Evolutionary conservation across 2,329 filamentous ascomycete species (phyloP), one percentile per base, ranked within the genome.

Genomic region (Daldinia sp.): DNA sequence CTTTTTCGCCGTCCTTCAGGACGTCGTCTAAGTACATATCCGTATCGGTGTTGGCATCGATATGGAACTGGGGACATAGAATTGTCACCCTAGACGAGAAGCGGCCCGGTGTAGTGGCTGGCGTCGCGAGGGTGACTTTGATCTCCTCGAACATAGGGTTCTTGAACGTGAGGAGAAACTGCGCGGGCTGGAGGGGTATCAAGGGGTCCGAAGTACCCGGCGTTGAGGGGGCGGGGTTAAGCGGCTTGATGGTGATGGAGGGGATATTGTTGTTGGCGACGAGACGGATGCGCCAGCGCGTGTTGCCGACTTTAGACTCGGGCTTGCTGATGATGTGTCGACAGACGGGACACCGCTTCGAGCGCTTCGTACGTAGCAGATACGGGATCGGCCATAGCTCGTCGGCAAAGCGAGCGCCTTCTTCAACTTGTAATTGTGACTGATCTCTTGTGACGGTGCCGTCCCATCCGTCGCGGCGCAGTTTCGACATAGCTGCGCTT

Each of bases 271-370:
- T 93, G 57, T 90, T 86, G 19, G 95, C 96, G 4, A 98, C 89
- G 0, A 98, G 85, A 56, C 92, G 91, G 76, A 99, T 97, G 72
- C 94, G 91, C 84, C 95, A 98, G 27, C 94, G 90, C 5, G 91
- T 95, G 53, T 91, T 94, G 47, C 88, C 87, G 29, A 96, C 89
- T 77, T 98, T 99, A 61, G 89, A 87, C 77, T 99, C 95, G 11
- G 94, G 95, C 76, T 96, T 96, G 64, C 93, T 91, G 70, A 99
- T 90, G 74, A 98, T 97, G 79, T 98, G 94, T 10, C 95, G 90
- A 78, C 95, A 99, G 9, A 90, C 86, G 51, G 92, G 90, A 77
- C 95, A 99, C 45, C 95, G 92, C 79, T 97, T 98, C 17, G 93
- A 93, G 34, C 94, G 90, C 75, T 97, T 97, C 0, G 94, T 96